Evolutionary conservation across 768 basidiomycete species (phyloP).

Genomic region (Hemileccinum impolitum): DNA sequence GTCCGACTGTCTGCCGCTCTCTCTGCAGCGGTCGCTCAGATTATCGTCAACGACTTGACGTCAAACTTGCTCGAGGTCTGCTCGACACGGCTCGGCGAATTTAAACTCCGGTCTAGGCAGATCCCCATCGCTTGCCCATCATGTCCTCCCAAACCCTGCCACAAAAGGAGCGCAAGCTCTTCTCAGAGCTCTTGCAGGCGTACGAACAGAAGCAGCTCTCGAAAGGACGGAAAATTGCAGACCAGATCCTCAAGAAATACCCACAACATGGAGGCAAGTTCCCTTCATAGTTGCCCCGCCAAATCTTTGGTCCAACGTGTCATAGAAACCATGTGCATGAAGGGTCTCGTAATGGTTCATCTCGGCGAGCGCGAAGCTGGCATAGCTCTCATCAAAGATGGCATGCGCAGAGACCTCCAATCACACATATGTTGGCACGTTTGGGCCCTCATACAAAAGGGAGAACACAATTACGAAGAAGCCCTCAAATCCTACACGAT

Average conservation of each 20-base stretch:
- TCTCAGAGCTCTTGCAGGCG: constrained; percentile 79
- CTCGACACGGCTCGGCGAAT: too few species aligned
- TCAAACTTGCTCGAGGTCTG: too few species aligned
- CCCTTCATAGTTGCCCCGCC: too few species aligned
- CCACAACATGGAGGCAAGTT: constrained; percentile 90
- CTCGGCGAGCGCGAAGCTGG: constrained; percentile 81
- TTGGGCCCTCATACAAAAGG: constrained; percentile 90
- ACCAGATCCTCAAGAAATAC: constrained; percentile 91
- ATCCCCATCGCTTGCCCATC: background rate
- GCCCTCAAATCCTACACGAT: constrained; percentile 90
- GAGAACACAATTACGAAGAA: constrained; percentile 92
- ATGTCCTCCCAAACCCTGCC: constrained; percentile 46
- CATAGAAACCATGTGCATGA: constrained; percentile 94
- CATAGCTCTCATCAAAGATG: constrained; percentile 79
- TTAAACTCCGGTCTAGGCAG: too few species aligned
- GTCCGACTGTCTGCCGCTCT: constrained; percentile 1
- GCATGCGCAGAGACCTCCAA: constrained; percentile 72
- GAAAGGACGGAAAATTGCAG: constrained; percentile 86
- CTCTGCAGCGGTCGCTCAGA: background rate
- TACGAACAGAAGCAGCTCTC: constrained; percentile 90
- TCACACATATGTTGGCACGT: constrained; percentile 99
- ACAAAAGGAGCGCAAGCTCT: constrained; percentile 79
- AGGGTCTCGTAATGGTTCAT: constrained; percentile 82
- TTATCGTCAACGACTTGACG: too few species aligned
- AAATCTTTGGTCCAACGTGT: constrained; percentile 1